Conservation (phyloP, 176 grass and related monocot genomes). For the Rhynchospora tenuis region DNA sequence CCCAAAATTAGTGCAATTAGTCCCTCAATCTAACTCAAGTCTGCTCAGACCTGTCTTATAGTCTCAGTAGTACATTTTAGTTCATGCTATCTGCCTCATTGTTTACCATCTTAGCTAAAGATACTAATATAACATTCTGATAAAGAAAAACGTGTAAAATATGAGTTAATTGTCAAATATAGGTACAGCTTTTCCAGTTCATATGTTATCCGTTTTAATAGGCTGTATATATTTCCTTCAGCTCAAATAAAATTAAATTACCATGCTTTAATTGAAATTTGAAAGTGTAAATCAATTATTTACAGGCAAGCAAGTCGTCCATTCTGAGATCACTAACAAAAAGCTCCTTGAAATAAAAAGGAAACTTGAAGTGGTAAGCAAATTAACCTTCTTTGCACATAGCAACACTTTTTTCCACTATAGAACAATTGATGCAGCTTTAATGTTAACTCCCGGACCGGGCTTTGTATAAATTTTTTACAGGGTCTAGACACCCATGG, state of each 20-base stretch:
- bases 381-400: slow-evolving; percentile 36
- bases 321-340: slow-evolving; percentile 75
- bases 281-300: slow-evolving; percentile 6
- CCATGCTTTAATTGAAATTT: background rate
- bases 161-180: background rate
- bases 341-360: slow-evolving; percentile 76
- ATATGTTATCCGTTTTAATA: background rate
- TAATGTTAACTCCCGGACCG: background rate
- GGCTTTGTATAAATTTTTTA: background rate
- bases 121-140: background rate
- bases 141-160: background rate
- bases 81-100: background rate
- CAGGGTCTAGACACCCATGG: slow-evolving; percentile 46
- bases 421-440: background rate
- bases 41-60: background rate
- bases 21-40: background rate
- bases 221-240: background rate
- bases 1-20: background rate
- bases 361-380: slow-evolving; percentile 40
- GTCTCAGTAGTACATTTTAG: background rate
- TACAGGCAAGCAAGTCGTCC: slow-evolving; percentile 79
- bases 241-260: background rate
- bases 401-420: background rate
- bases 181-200: background rate
- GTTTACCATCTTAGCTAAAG: background rate